Evolutionary conservation across 768 basidiomycete species (phyloP).

Genomic region (Hygrocybe punicea): DNA sequence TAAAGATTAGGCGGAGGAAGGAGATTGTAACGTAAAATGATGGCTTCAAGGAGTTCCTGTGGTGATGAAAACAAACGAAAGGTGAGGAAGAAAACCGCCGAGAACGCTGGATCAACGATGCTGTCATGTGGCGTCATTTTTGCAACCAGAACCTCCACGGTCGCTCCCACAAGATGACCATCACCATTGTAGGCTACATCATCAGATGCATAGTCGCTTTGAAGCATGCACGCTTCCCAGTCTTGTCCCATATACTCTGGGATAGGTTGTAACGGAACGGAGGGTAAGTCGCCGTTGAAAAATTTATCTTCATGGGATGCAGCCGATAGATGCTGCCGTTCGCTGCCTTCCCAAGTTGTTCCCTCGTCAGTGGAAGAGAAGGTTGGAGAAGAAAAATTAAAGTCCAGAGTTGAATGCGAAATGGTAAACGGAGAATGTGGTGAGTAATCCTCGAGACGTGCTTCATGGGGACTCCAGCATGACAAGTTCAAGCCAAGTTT

Average conservation of each 20-base stretch:
- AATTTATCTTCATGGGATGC: constrained; percentile 52
- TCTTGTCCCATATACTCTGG: constrained; percentile 37
- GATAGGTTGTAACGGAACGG: constrained; percentile 46
- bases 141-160: constrained; percentile 85
- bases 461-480: constrained; percentile 43
- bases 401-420: constrained; percentile 35
- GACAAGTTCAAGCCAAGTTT: constrained; percentile 50
- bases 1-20: constrained; percentile 57
- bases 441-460: constrained; percentile 47
- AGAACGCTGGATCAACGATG: constrained; percentile 82
- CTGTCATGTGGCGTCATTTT: constrained; percentile 96
- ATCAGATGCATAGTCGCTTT: constrained; percentile 76
- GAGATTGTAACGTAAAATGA: constrained; percentile 83
- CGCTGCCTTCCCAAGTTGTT: constrained; percentile 58
- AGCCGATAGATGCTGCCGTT: constrained; percentile 31
- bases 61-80: constrained; percentile 90
- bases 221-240: constrained; percentile 51
- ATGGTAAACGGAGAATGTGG: constrained; percentile 27
- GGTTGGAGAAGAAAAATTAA: constrained; percentile 49
- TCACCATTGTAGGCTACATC: constrained; percentile 91
- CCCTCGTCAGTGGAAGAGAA: constrained; percentile 50
- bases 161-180: constrained; percentile 87
- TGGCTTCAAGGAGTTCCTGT: constrained; percentile 64
- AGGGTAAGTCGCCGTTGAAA: constrained; percentile 49
- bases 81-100: constrained; percentile 89